Base-by-base conservation (phyloP, 768 basidiomycete genomes). In the Leucosporidium yakuticum region DNA sequence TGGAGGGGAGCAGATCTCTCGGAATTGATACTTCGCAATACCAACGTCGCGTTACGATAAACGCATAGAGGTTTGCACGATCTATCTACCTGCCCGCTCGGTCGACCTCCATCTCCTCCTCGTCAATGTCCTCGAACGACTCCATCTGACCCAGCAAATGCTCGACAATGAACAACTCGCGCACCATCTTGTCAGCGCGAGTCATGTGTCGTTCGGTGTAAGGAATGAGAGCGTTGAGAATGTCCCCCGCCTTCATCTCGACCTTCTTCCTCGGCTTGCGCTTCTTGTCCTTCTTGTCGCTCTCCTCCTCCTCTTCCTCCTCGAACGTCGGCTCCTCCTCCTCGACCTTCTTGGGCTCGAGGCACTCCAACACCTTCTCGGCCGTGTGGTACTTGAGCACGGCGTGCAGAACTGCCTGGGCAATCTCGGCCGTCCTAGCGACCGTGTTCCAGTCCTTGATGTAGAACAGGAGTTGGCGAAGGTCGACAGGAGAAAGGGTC, bases 141-240 rank as follows among this genome's bases (percentile, higher is more conserved):
- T 73, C 71, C 71, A 73, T 73, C 71, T 69, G 67, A 20, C 71
- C 67, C 17, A 73, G 49, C 21, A 73, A n/a, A 21, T 73, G 71
- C 56, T 99, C 96, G 64, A 99, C 85, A 70, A 96, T 86, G 75
- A 92, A 98, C 77, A 91, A 96, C 76, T 98, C 96, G 80, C 96
- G 91, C 39, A 96, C 85, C 64, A 96, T 80, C 76, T 86, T 85
- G 67, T 94, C 91, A 78, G 93, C 84, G 73, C 94, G 82, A 48
- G 86, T 80, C 53, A 94, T 84, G 80, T 99, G 96, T 61, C 96
- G 84, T 77, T 95, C 91, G 14, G 94, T 94, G 77, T 98, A 99
- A 17, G 96, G 93, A 60, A 97, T 85, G 63, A 97, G 80, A 6
- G 86, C 88, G 56, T 93, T 90, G 17, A 97, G 79, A 63, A 95